Evolutionary conservation across 345 rosid genomes (phyloP), one percentile per base, ranked within the genome.

Genomic region (Anacardium occidentale): DNA sequence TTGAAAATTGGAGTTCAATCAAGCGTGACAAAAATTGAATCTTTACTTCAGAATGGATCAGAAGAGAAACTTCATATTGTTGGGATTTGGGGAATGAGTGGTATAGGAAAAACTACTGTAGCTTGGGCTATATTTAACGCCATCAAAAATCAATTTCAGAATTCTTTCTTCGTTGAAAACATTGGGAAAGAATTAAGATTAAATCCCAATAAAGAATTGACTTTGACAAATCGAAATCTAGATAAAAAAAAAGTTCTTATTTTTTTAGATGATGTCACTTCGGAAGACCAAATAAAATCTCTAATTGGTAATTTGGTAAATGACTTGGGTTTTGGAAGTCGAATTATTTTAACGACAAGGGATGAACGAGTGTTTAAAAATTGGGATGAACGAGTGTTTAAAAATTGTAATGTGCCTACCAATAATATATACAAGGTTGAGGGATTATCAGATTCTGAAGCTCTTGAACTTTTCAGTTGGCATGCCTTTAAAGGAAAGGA

Each of bases 91-190:
- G 50, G 50, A 45, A 45, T 45, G 50, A 10, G 50, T 1, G 50
- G 50, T 10, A 45, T 45, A 10, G 50, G 50, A 10, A 45, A 45
- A 10, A 45, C 50, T 0, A 45, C 12, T 45, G 8, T 45, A 9
- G 50, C 14, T 21, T 77, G 72, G 62, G 80, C 74, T 25, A 54
- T 84, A 8, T 81, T 66, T 66, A 80, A 80, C 56, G 6, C 51
- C 15, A 69, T 81, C 34, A 76, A 77, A 7, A 66, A 11, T 20
- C 5, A 72, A 42, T 89, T 85, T 51, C 71, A 84, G 6, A 79
- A 83, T 34, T 71, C 66, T 52, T 76, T 74, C 80, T 80, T 89
- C n/a, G 51, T 81, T 13, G 74, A 70, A 45, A 80, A 83, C 57
- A 87, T 87, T 57, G 81, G 80, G 76, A 82, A 6, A 45, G 73